Evolutionary conservation across 495 filamentous ascomycete species (phyloP).

Genomic region (Hypoxylon intermedium): DNA sequence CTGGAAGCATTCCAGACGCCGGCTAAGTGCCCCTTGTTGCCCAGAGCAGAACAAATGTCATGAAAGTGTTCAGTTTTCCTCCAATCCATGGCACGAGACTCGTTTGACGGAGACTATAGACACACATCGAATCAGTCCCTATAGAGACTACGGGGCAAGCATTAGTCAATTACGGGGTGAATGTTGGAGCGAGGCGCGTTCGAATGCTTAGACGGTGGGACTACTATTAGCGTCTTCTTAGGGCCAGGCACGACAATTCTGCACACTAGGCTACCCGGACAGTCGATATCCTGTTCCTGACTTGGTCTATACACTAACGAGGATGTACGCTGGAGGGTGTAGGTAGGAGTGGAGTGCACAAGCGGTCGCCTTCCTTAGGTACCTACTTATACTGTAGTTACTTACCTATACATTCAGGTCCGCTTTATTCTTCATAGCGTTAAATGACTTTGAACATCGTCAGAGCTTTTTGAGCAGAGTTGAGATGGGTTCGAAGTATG

Average conservation of each 20-base stretch:
- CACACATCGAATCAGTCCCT: constrained; percentile 5
- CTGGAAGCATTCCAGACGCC: constrained; percentile 24
- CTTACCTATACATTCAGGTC: no score
- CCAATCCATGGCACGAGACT: neutral
- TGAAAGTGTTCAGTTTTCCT: neutral
- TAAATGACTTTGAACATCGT: no score
- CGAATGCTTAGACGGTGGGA: neutral
- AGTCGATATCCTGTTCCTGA: neutral
- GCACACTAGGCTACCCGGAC: neutral
- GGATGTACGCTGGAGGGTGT: no score
- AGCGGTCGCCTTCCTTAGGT: no score
- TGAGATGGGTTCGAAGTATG: no score
- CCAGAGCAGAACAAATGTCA: neutral
- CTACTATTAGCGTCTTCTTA: neutral
- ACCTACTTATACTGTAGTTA: no score
- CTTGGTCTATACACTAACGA: no score
- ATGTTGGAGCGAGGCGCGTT: neutral
- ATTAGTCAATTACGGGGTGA: constrained; percentile 9
- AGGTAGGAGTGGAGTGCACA: no score
- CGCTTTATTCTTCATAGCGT: no score
- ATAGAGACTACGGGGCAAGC: neutral
- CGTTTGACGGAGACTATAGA: neutral
- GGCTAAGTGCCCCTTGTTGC: constrained; percentile 7
- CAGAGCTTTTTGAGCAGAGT: no score
- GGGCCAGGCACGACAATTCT: constrained; percentile 10